phyloP scores from a whole-genome alignment of 805 yeast species.

The Henningerozyma blattae region DNA sequence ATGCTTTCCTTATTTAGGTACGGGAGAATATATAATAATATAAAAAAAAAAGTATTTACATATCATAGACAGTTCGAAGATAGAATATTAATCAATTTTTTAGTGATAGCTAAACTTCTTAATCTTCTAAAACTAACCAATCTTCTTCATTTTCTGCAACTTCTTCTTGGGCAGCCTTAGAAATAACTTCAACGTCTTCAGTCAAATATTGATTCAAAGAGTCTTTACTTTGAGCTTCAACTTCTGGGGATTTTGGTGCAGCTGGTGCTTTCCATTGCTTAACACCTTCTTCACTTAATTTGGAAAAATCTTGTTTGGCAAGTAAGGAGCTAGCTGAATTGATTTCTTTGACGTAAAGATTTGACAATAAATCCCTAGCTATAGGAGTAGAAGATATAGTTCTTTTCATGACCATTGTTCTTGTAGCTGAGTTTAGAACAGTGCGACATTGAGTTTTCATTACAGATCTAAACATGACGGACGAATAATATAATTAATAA shows the following conservation, averaged over 20 bases:
- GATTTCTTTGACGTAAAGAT: slow-evolving; percentile 77
- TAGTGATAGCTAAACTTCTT: background rate
- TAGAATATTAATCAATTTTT: slow-evolving; percentile 1
- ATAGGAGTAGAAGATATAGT: slow-evolving; percentile 4
- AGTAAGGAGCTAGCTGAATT: slow-evolving; percentile 66
- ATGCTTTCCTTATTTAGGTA: too few species aligned
- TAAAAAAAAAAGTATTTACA: too few species aligned
- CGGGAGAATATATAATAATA: too few species aligned
- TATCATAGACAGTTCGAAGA: too few species aligned
- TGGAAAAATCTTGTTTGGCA: slow-evolving; percentile 45
- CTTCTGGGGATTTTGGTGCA: slow-evolving; percentile 62
- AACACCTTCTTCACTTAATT: slow-evolving; percentile 59
- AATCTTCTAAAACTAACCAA: slow-evolving; percentile 68
- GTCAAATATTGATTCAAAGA: slow-evolving; percentile 59
- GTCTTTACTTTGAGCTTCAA: slow-evolving; percentile 55
- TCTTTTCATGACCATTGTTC: background rate
- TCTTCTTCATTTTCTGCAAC: slow-evolving; percentile 32
- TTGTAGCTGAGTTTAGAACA: background rate
- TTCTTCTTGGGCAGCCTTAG: slow-evolving; percentile 24
- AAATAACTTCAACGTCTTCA: slow-evolving; percentile 41
- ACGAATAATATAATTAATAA: too few species aligned
- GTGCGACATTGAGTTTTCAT: background rate
- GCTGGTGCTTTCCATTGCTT: slow-evolving; percentile 75
- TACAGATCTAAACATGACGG: background rate
- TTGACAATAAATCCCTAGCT: slow-evolving; percentile 54